Evolutionary conservation across 2,329 filamentous ascomycete species (phyloP).

Genomic region (Fusarium armeniacum): DNA sequence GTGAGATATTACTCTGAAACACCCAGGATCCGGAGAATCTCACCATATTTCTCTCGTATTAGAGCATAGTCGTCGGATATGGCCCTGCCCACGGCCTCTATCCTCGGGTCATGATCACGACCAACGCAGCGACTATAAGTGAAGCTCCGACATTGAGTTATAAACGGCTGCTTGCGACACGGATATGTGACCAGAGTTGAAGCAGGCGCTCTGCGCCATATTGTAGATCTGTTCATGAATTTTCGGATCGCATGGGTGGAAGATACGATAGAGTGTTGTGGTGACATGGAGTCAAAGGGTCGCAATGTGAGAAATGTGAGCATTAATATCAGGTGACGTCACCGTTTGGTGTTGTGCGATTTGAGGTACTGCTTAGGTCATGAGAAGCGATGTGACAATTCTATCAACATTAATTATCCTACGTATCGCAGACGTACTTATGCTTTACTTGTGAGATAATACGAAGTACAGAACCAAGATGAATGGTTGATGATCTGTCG

Average conservation of each 20-base stretch:
- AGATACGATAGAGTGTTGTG: not conserved
- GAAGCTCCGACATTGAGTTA: constrained; percentile 28
- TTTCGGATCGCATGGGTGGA: constrained; percentile 24
- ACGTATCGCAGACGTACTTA: no score
- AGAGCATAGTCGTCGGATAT: constrained; percentile 64
- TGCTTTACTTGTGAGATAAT: not conserved
- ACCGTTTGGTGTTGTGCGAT: constrained; percentile 20
- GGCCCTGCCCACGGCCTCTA: constrained; percentile 58
- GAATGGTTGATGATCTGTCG: not conserved
- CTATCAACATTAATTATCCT: not conserved
- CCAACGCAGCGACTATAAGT: constrained; percentile 21
- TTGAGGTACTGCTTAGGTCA: not conserved
- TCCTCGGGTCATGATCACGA: constrained; percentile 55
- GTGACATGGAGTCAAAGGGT: constrained; percentile 6
- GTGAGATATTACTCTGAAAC: not conserved
- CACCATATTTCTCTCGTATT: constrained; percentile 62
- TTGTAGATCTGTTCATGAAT: constrained; percentile 43
- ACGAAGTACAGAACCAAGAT: not conserved
- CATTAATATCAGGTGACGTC: constrained; percentile 41
- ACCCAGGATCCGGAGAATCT: constrained; percentile 4
- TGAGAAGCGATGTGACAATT: not conserved
- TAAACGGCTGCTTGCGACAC: constrained; percentile 19
- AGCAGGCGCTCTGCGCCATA: constrained; percentile 33
- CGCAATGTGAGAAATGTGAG: constrained; percentile 5
- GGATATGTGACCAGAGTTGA: not conserved